A percentile compares a stretch with the other conserved stretches of the same genome.
Conservation (phyloP, 306 rosid genomes). For the Astragalus glycyphyllos region DNA sequence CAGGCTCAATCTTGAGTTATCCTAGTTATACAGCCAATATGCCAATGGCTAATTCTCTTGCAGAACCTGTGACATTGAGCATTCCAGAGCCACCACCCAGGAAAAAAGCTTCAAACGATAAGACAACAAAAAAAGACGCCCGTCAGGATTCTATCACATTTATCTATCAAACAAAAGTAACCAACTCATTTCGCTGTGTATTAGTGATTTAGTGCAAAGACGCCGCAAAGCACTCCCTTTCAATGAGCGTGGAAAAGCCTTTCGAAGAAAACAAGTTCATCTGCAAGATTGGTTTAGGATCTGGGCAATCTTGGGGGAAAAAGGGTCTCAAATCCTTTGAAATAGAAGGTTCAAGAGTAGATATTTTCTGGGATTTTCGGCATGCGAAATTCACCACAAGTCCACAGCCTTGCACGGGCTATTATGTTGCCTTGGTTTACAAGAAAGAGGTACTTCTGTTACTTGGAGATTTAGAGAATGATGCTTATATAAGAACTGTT, state of each 20-base stretch:
- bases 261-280: constrained; percentile 33
- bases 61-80: constrained; percentile 40
- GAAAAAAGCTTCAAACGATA: constrained; percentile 31
- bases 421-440: constrained; percentile 66
- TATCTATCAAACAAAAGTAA: constrained; percentile 56
- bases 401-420: constrained; percentile 59
- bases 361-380: constrained; percentile 71
- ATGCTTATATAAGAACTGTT: constrained; percentile 61
- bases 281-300: constrained; percentile 62
- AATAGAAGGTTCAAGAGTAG: constrained; percentile 53
- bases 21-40: constrained; percentile 9
- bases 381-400: constrained; percentile 46
- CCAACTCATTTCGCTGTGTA: constrained; percentile 37
- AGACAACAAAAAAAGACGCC: constrained; percentile 5
- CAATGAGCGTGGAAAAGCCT: constrained; percentile 50
- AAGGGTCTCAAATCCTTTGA: constrained; percentile 68
- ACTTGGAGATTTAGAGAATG: constrained; percentile 59
- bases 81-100: constrained; percentile 35
- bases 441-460: constrained; percentile 57
- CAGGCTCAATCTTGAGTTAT: constrained; percentile 18
- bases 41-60: constrained; percentile 44
- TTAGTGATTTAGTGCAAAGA: constrained; percentile 60
- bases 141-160: constrained; percentile 43
- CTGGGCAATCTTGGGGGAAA: constrained; percentile 63
- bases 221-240: constrained; percentile 47